phyloP scores from a whole-genome alignment of 345 rosid genomes.

The Sonneratia alba region DNA sequence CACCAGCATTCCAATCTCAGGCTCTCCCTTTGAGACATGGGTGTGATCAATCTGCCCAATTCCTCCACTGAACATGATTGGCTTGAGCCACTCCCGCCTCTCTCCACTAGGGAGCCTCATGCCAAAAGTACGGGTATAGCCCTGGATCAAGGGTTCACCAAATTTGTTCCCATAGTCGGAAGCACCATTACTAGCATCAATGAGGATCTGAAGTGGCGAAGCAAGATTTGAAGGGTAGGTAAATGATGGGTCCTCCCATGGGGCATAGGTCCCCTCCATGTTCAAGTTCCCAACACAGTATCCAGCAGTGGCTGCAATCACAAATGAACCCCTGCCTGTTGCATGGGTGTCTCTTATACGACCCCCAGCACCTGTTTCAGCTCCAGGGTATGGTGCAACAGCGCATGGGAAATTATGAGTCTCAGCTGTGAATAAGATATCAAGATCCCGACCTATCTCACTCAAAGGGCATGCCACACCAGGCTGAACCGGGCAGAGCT shows the following conservation, averaged over 20 bases:
- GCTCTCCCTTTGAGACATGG: slow-evolving; percentile 75
- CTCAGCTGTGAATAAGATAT: slow-evolving; percentile 86
- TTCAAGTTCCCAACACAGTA: slow-evolving; percentile 82
- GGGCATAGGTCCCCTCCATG: slow-evolving; percentile 72
- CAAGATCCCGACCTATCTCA: slow-evolving; percentile 43
- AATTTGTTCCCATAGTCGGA: slow-evolving; percentile 94
- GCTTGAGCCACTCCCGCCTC: slow-evolving; percentile 94
- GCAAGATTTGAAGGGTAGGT: slow-evolving; percentile 72
- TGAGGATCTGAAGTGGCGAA: slow-evolving; percentile 79
- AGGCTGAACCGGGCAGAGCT: slow-evolving; percentile 63
- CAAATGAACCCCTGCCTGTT: slow-evolving; percentile 92
- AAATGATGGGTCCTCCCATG: slow-evolving; percentile 82
- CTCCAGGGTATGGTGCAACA: slow-evolving; percentile 97
- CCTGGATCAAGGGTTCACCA: slow-evolving; percentile 93
- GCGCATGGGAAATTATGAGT: slow-evolving; percentile 98
- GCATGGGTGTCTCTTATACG: slow-evolving; percentile 97
- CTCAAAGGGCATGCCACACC: slow-evolving; percentile 51
- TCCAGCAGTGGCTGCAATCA: slow-evolving; percentile 79
- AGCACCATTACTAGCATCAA: slow-evolving; percentile 90
- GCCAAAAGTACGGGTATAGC: slow-evolving; percentile 81
- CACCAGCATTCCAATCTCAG: slow-evolving; percentile 85
- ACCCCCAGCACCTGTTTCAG: slow-evolving; percentile 97
- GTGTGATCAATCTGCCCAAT: slow-evolving; percentile 89
- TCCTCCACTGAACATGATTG: slow-evolving; percentile 93
- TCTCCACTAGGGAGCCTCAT: slow-evolving; percentile 93